Evolutionary conservation across 805 yeast genomes (phyloP).

Genomic region (Ogataea salicorniae): DNA sequence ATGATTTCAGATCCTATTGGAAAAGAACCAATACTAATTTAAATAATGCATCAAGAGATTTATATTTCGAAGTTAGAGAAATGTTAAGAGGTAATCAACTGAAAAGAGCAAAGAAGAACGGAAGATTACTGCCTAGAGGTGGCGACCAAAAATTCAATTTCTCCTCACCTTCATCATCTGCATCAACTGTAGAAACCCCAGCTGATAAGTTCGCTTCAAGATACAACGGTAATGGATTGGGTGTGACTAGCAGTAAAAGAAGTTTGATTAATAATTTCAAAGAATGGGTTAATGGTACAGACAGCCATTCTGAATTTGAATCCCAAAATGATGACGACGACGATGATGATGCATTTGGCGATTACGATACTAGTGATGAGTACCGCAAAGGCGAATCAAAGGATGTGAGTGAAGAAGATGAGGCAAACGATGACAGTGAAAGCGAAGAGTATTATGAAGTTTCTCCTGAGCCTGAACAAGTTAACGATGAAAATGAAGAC

Average conservation of each 20-base stretch:
- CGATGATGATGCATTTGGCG: conserved; percentile 9
- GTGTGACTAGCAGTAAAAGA: conserved; percentile 12
- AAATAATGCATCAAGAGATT: conserved; percentile 71
- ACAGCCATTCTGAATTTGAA: conserved; percentile 24
- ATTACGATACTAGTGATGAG: conserved; percentile 10
- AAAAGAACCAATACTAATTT: conserved; percentile 63
- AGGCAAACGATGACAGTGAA: neutral
- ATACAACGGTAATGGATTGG: conserved; percentile 51
- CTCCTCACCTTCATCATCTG: no score
- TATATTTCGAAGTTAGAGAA: conserved; percentile 81
- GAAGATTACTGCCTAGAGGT: no score
- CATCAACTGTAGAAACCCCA: conserved; percentile 38
- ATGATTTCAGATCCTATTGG: conserved; percentile 83
- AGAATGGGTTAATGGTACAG: conserved; percentile 29
- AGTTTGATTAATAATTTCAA: conserved; percentile 31
- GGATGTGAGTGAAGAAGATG: conserved; percentile 5
- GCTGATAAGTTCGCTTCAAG: conserved; percentile 63
- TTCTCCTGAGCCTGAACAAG: no score
- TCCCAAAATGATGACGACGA: conserved; percentile 14
- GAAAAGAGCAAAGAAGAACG: conserved; percentile 7
- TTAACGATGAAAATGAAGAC: neutral
- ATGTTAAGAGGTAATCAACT: conserved; percentile 40
- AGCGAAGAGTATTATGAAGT: neutral
- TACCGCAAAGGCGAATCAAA: neutral
- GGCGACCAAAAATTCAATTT: no score